A percentile compares a stretch with the other conserved stretches of the same genome.
phyloP scores from a whole-genome alignment of 192 early-diverging fungal genomes.

The Coemansia sp. region DNA sequence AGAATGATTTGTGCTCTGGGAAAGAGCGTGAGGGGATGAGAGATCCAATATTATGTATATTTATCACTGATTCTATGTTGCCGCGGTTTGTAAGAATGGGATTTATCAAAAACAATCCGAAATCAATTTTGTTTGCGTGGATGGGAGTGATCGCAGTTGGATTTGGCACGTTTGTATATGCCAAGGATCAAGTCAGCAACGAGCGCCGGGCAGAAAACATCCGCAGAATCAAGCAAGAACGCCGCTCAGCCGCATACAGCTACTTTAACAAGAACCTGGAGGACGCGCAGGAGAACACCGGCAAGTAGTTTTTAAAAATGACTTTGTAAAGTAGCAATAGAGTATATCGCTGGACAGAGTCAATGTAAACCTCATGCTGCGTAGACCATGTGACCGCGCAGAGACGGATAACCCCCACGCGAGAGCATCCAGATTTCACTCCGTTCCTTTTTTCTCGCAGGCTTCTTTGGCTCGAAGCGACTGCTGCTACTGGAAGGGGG shows the following conservation, averaged over 20 bases:
- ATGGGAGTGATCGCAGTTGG: constrained; percentile 33
- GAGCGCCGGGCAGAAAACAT: constrained; percentile 44
- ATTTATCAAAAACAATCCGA: constrained; percentile 43
- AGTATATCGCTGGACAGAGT: neutral
- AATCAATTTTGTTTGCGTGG: constrained; percentile 40
- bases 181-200: constrained; percentile 44
- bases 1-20: too few species aligned
- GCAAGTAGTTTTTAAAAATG: neutral
- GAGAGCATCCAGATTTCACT: too few species aligned
- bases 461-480: too few species aligned
- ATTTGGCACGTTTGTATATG: constrained; percentile 30
- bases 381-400: too few species aligned
- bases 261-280: constrained; percentile 16
- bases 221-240: constrained; percentile 44
- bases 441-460: too few species aligned
- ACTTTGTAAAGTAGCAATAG: neutral
- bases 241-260: constrained; percentile 25
- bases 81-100: too few species aligned
- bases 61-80: too few species aligned
- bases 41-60: too few species aligned
- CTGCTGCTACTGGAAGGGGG: too few species aligned
- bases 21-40: too few species aligned
- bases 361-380: neutral
- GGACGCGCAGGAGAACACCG: neutral
- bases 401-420: too few species aligned